Percentiles rank a stretch among this genome's conserved stretches.
Evolutionary conservation across 306 rosid species (phyloP).

Genomic region (Crotalaria pallida): DNA sequence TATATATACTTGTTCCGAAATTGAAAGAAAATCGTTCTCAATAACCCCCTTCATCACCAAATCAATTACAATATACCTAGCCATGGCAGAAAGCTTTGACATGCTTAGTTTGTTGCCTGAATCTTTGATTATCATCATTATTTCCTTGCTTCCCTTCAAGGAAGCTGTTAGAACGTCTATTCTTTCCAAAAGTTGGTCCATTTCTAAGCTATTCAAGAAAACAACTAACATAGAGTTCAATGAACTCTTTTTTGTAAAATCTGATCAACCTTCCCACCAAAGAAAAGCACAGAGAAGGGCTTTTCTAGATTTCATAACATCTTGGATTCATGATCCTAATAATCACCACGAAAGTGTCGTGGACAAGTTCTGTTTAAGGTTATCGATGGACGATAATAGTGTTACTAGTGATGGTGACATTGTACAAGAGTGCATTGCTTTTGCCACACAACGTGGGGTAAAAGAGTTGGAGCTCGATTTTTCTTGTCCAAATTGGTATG

Average conservation of each 20-base stretch:
- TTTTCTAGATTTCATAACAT: background rate
- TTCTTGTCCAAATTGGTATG: background rate
- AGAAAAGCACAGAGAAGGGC: background rate
- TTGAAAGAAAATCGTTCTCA: too few relatives aligned
- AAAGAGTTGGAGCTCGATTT: conserved; percentile 17
- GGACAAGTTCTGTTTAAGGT: conserved; percentile 5
- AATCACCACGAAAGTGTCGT: background rate
- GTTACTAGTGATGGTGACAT: background rate
- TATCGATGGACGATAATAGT: background rate
- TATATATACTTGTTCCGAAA: too few relatives aligned
- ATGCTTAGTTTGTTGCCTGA: background rate
- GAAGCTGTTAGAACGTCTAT: conserved; percentile 12
- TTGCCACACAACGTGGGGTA: background rate
- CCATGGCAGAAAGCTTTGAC: background rate
- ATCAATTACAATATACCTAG: too few relatives aligned
- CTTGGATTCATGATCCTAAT: background rate
- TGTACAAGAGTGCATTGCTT: background rate
- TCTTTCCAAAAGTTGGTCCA: background rate
- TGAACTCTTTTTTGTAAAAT: conserved; percentile 6
- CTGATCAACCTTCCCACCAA: background rate
- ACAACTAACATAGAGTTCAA: conserved; percentile 13
- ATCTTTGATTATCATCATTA: background rate
- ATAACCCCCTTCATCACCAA: too few relatives aligned
- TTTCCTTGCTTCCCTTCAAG: conserved; percentile 18
- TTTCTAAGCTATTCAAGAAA: background rate